phyloP scores from a whole-genome alignment of 1,284 basidiomycete genomes.

The Cutaneotrichosporon spelunceum region DNA sequence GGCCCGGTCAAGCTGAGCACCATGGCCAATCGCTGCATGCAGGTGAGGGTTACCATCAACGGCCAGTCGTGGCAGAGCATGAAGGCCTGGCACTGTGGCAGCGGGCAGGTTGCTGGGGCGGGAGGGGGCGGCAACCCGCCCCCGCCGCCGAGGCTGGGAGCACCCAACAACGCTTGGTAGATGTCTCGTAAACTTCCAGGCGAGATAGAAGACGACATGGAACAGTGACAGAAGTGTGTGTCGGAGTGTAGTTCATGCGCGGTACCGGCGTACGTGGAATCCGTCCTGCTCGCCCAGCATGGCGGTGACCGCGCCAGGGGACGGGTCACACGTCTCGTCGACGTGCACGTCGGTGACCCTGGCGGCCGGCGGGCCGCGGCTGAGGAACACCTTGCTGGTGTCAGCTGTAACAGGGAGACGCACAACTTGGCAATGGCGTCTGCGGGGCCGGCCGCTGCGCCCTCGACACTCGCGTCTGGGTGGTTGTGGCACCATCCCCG shows the following conservation, averaged over 20 bases:
- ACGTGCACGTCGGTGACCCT: constrained; percentile 38
- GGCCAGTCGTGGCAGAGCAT: neutral
- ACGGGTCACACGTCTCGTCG: constrained; percentile 28
- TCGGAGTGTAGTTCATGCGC: too few species aligned
- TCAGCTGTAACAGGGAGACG: constrained; percentile 13
- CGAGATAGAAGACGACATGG: too few species aligned
- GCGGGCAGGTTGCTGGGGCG: too few species aligned
- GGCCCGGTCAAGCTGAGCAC: neutral
- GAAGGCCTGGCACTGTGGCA: neutral
- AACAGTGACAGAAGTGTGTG: too few species aligned
- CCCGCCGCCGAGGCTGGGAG: too few species aligned
- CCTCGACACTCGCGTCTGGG: constrained; percentile 45
- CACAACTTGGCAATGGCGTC: constrained; percentile 44
- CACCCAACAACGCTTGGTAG: too few species aligned
- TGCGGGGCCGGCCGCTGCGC: constrained; percentile 39
- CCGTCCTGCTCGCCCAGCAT: neutral
- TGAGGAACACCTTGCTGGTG: constrained; percentile 33
- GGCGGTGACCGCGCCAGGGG: neutral
- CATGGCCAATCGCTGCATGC: neutral
- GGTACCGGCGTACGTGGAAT: constrained; percentile 3
- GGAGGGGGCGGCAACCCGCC: too few species aligned
- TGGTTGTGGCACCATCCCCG: constrained; percentile 47
- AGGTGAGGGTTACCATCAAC: neutral
- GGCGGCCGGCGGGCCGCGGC: constrained; percentile 37
- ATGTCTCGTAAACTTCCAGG: too few species aligned